Evolutionary conservation across 1,284 basidiomycete genomes (phyloP), one percentile per base, ranked within the genome.

Genomic region (Schizophyllum commune): DNA sequence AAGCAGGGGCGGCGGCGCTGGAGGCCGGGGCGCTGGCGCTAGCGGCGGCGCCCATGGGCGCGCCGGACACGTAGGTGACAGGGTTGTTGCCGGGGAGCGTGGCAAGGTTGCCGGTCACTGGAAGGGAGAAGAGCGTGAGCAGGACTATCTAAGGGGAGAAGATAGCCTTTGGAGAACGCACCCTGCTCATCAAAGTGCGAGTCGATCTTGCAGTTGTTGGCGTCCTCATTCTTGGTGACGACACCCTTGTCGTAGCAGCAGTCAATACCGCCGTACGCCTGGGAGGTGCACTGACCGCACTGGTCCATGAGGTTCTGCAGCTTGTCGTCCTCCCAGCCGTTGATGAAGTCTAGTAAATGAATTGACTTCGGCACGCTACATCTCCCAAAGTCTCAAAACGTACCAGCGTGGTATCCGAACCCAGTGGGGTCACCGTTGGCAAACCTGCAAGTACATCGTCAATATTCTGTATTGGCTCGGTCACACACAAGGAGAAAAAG

Each of bases 301-400:
- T 74, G 68, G 61, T 80, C 70, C 32, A 82, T 73, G 19, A 78
- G 80, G 13, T 71, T 74, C 63, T 79, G 73, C 19, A 83, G 75
- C 32, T 79, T 75, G 60, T 72, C 75, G 5, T 64, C 58, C 56
- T 80, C 74, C 81, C 81, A 83, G 21, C 81, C 81, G 64, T 80
- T 78, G 65, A 78, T 66, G 67, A 78, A 81, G 63, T 80, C 79
- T 74, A 39, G 7, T n/a, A 6, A 54, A 27, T 27, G n/a, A 27
- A 5, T 27, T 2, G 4, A 32, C 6, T 20, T 59, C 20, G 39
- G n/a, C 59, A 1, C 27, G 4, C 39, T 5, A 3, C 11, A 32
- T 39, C 15, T n/a, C 13, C 8, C 15, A 32, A 4, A 5, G 17
- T 32, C 3, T 4, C 33, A 7, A 60, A 56, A 77, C 77, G 51